Percentiles rank a stretch among this genome's conserved stretches.
phyloP scores from a whole-genome alignment of 768 basidiomycete species.

The Glaciozyma antarctica region DNA sequence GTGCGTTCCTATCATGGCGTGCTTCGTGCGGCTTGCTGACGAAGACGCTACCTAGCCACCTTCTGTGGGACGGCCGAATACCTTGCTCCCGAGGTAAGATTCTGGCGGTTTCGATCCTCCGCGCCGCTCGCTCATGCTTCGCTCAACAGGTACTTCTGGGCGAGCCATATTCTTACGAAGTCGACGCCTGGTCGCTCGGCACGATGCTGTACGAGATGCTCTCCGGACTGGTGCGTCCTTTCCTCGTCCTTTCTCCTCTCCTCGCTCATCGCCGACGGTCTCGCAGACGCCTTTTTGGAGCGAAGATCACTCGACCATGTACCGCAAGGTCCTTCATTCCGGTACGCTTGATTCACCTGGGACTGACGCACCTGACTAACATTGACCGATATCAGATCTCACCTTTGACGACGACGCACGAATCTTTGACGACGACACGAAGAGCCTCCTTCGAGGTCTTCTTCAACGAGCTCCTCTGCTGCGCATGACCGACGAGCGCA shows the following conservation, averaged over 20 bases:
- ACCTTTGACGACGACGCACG: slow-evolving; percentile 71
- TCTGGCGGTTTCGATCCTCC: too few species aligned
- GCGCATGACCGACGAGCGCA: slow-evolving; percentile 81
- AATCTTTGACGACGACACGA: slow-evolving; percentile 88
- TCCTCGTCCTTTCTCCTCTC: slow-evolving; percentile 13
- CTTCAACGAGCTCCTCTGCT: slow-evolving; percentile 86
- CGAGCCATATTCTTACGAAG: slow-evolving; percentile 78
- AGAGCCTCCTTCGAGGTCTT: slow-evolving; percentile 85
- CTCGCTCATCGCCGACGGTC: background rate
- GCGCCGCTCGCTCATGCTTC: background rate
- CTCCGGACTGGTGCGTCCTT: slow-evolving; percentile 71
- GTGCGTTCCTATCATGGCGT: too few species aligned
- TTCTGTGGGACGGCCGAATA: slow-evolving; percentile 95
- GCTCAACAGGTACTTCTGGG: slow-evolving; percentile 76
- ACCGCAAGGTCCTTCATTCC: slow-evolving; percentile 69
- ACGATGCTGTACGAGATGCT: slow-evolving; percentile 98
- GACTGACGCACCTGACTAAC: too few species aligned
- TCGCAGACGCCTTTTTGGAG: slow-evolving; percentile 82
- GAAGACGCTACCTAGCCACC: slow-evolving; percentile 42
- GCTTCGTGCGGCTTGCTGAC: too few species aligned
- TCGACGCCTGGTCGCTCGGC: slow-evolving; percentile 97
- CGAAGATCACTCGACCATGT: slow-evolving; percentile 78
- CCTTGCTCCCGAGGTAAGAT: slow-evolving; percentile 55
- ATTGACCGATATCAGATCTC: slow-evolving; percentile 52
- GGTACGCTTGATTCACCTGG: too few species aligned